Conservation (phyloP, 331 rosid genomes). For the Spiraea crenata region DNA sequence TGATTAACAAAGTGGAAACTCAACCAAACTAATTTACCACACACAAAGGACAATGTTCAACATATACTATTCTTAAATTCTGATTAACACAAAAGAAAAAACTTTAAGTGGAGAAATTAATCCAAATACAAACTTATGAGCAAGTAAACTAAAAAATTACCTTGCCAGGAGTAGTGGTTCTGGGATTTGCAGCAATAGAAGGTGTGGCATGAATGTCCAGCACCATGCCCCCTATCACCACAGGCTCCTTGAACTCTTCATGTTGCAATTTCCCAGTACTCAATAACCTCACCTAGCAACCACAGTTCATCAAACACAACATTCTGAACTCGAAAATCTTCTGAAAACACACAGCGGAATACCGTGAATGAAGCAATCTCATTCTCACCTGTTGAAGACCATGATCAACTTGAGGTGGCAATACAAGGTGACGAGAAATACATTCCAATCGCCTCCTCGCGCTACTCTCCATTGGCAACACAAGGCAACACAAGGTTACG, state of each 20-base stretch:
- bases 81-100: background rate
- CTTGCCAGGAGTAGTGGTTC: constrained; percentile 90
- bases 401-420: background rate
- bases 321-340: background rate
- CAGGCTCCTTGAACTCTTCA: constrained; percentile 46
- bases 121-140: background rate
- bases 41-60: background rate
- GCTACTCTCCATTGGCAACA: constrained; percentile 35
- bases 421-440: constrained; percentile 35
- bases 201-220: constrained; percentile 85
- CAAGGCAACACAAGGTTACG: no score
- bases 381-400: constrained; percentile 36
- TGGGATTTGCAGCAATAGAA: constrained; percentile 49
- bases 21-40: background rate
- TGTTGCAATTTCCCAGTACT: constrained; percentile 32
- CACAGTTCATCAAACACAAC: constrained; percentile 10
- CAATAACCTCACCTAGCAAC: constrained; percentile 21
- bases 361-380: background rate
- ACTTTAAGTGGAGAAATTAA: background rate
- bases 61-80: background rate
- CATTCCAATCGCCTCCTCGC: constrained; percentile 37
- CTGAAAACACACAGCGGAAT: background rate
- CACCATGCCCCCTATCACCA: constrained; percentile 87
- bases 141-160: constrained; percentile 29
- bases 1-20: background rate